These are phyloP conservation scores for Lachnellula subtilissima DNA, from an alignment of 2,329 filamentous ascomycete species.

Conservation along the genomic window DNA sequence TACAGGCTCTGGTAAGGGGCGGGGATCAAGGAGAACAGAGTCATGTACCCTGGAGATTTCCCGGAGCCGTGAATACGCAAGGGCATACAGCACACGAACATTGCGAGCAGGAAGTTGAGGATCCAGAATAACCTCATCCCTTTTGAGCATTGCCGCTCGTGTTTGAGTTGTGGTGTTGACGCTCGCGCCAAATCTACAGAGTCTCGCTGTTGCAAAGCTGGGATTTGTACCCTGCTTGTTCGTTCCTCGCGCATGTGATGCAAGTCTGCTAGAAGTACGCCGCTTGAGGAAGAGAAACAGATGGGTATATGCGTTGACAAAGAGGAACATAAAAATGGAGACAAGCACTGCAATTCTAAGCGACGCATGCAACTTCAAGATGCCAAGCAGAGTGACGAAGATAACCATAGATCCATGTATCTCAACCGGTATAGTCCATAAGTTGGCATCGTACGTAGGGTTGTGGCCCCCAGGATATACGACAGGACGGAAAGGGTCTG, in stretches of 20 bases:
- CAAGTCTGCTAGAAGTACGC: slow-evolving; percentile 14
- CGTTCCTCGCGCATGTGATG: slow-evolving; percentile 10
- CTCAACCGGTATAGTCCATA: slow-evolving; percentile 18
- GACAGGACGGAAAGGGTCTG: slow-evolving; percentile 6
- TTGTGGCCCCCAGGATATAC: slow-evolving; percentile 2
- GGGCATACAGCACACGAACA: slow-evolving; percentile 11
- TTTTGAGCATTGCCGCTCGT: not conserved
- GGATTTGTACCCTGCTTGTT: not conserved
- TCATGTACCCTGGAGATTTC: slow-evolving; percentile 6
- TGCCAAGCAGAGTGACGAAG: slow-evolving; percentile 12
- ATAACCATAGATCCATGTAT: slow-evolving; percentile 15
- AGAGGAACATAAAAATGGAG: slow-evolving; percentile 4
- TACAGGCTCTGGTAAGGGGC: not conserved
- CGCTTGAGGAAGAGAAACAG: slow-evolving; percentile 18
- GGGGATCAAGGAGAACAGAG: slow-evolving; percentile 4
- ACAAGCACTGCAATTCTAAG: slow-evolving; percentile 5
- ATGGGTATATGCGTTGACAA: slow-evolving; percentile 10
- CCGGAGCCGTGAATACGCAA: not conserved
- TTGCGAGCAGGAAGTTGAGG: slow-evolving; percentile 6
- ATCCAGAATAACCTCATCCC: slow-evolving; percentile 2
- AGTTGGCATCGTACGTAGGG: slow-evolving; percentile 9
- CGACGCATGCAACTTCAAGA: slow-evolving; percentile 4
- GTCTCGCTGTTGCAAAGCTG: not conserved
- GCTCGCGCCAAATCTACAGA: not conserved
- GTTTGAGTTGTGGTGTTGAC: not conserved